Conservation (phyloP, 345 rosid species). For the Lepidium didymum region DNA sequence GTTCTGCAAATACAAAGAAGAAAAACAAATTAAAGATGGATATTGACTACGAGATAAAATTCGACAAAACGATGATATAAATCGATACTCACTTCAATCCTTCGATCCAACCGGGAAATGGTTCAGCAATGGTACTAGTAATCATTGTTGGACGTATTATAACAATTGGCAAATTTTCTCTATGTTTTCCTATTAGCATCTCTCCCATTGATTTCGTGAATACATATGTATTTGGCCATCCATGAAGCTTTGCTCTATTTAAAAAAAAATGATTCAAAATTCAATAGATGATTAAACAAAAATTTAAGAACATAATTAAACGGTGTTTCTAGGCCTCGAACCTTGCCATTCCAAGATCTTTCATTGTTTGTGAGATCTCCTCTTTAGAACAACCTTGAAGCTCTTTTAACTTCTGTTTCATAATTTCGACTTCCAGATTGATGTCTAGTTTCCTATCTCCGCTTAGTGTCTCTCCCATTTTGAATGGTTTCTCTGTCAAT, state of each 20-base stretch:
- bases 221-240: slow-evolving; percentile 85
- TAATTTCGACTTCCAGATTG: slow-evolving; percentile 14
- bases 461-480: slow-evolving; percentile 26
- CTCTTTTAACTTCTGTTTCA: slow-evolving; percentile 27
- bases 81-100: slow-evolving; percentile 44
- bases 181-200: slow-evolving; percentile 50
- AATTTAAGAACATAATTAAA: neutral
- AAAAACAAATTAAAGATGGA: neutral
- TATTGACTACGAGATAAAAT: neutral
- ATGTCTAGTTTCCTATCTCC: slow-evolving; percentile 19
- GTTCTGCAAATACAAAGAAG: slow-evolving; percentile 35
- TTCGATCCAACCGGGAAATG: slow-evolving; percentile 89
- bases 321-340: neutral
- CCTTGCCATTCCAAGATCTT: slow-evolving; percentile 35
- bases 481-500: slow-evolving; percentile 25
- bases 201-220: slow-evolving; percentile 88
- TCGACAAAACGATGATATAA: neutral
- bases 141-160: slow-evolving; percentile 64
- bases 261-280: neutral
- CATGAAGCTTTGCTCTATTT: slow-evolving; percentile 65
- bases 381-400: slow-evolving; percentile 19
- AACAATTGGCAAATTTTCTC: slow-evolving; percentile 49
- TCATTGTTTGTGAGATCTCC: slow-evolving; percentile 24
- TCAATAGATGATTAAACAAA: neutral
- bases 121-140: slow-evolving; percentile 62